Evolutionary conservation across 352 stramenopile species (phyloP).

Genomic region (Phytophthora boehmeriae): DNA sequence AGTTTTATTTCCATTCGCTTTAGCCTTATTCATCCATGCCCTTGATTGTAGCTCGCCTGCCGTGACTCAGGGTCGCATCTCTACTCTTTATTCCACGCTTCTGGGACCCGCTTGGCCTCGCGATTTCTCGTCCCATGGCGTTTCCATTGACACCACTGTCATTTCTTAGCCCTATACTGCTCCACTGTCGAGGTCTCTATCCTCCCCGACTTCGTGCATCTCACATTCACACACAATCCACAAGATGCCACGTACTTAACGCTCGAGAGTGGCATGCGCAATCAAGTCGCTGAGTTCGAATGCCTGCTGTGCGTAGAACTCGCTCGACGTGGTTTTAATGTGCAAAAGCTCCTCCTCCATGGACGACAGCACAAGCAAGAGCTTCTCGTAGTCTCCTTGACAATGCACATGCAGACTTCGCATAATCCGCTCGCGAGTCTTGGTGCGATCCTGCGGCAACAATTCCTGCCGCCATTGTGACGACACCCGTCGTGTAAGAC

Average conservation of each 20-base stretch:
- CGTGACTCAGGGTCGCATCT: neutral
- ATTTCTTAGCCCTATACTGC: slow-evolving; percentile 16
- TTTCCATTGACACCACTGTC: slow-evolving; percentile 27
- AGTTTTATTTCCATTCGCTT: slow-evolving; percentile 23
- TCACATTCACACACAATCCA: slow-evolving; percentile 26
- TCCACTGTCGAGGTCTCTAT: slow-evolving; percentile 5
- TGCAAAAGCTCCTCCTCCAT: slow-evolving; percentile 86
- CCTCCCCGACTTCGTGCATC: slow-evolving; percentile 9
- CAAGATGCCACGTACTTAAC: slow-evolving; percentile 17
- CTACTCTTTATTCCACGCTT: slow-evolving; percentile 18
- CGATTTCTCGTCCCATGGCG: slow-evolving; percentile 33
- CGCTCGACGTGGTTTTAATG: slow-evolving; percentile 67
- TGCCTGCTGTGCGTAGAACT: slow-evolving; percentile 71
- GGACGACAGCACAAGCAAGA: slow-evolving; percentile 63
- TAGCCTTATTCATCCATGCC: slow-evolving; percentile 21
- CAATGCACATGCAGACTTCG: slow-evolving; percentile 58
- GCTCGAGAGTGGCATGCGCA: slow-evolving; percentile 49
- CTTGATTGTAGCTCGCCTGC: slow-evolving; percentile 8
- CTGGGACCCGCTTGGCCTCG: slow-evolving; percentile 23
- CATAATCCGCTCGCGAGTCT: slow-evolving; percentile 70
- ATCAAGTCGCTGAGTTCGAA: slow-evolving; percentile 60
- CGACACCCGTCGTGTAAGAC: slow-evolving; percentile 46
- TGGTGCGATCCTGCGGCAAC: slow-evolving; percentile 54
- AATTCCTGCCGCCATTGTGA: slow-evolving; percentile 71
- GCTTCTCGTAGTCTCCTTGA: slow-evolving; percentile 66